Conservation (phyloP, 108 stramenopile genomes). For the Poteriospumella lacustris region DNA sequence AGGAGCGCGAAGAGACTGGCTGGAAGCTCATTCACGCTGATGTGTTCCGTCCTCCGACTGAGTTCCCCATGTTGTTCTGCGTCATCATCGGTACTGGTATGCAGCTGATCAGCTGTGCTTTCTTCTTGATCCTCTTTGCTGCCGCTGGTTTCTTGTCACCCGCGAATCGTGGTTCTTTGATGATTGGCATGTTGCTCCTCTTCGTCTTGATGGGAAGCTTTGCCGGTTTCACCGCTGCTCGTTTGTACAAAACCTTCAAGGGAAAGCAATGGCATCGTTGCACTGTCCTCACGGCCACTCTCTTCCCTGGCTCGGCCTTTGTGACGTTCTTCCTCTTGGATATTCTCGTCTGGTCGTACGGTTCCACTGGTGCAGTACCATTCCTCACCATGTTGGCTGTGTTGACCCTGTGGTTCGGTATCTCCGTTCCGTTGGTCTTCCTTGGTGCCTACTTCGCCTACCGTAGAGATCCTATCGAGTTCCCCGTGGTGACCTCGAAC, state of each 20-base stretch:
- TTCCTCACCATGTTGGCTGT: conserved; percentile 82
- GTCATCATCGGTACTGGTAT: conserved; percentile 89
- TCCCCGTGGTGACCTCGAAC: conserved; percentile 70
- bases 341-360: conserved; percentile 72
- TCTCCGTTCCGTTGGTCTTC: conserved; percentile 82
- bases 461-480: conserved; percentile 84
- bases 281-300: conserved; percentile 73
- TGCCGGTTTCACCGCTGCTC: conserved; percentile 76
- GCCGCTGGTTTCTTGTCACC: conserved; percentile 87
- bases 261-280: conserved; percentile 77
- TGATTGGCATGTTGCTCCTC: conserved; percentile 76
- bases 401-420: conserved; percentile 95
- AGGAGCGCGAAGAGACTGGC: conserved; percentile 79
- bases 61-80: conserved; percentile 85
- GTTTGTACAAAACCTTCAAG: conserved; percentile 87
- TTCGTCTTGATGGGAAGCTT: conserved; percentile 77
- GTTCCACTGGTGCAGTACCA: conserved; percentile 85
- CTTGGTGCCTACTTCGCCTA: conserved; percentile 92
- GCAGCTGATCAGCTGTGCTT: conserved; percentile 54
- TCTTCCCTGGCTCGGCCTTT: conserved; percentile 82
- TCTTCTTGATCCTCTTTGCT: conserved; percentile 70
- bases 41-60: conserved; percentile 95
- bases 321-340: conserved; percentile 81
- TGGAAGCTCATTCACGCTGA: conserved; percentile 99
- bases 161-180: conserved; percentile 81